Conservation (phyloP, 352 stramenopile genomes). For the Salisapilia sapeloensis region DNA sequence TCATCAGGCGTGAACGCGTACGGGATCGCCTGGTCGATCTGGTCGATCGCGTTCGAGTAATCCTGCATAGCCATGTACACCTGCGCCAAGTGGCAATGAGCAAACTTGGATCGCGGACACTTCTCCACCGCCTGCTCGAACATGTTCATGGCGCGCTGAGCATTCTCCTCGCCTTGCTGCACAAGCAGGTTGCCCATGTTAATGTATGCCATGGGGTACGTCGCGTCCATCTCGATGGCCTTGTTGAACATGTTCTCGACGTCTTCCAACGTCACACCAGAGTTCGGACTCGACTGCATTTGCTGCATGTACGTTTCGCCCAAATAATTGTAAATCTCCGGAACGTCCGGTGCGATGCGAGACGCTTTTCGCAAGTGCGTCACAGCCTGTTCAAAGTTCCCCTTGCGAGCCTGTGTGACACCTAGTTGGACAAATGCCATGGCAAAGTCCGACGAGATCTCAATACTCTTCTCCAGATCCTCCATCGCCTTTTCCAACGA, state of each 20-base stretch:
- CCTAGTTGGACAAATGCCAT: slow-evolving; percentile 76
- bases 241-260: slow-evolving; percentile 72
- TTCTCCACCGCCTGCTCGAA: slow-evolving; percentile 66
- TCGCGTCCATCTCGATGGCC: slow-evolving; percentile 55
- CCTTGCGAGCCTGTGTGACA: slow-evolving; percentile 49
- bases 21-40: slow-evolving; percentile 59
- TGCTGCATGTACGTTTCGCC: slow-evolving; percentile 78
- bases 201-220: slow-evolving; percentile 79
- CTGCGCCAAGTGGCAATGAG: slow-evolving; percentile 65
- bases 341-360: slow-evolving; percentile 48
- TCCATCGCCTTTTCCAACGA: slow-evolving; percentile 32
- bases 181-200: slow-evolving; percentile 71
- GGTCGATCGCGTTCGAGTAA: slow-evolving; percentile 55
- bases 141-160: slow-evolving; percentile 42
- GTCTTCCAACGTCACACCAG: slow-evolving; percentile 23
- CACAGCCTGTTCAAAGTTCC: slow-evolving; percentile 53
- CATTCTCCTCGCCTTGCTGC: slow-evolving; percentile 53
- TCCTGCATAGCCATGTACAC: slow-evolving; percentile 80
- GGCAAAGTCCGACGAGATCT: slow-evolving; percentile 47
- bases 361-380: slow-evolving; percentile 45
- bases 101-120: slow-evolving; percentile 69
- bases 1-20: slow-evolving; percentile 63
- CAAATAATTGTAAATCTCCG: slow-evolving; percentile 79
- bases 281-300: slow-evolving; percentile 41
- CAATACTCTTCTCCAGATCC: slow-evolving; percentile 58